phyloP scores from a whole-genome alignment of 805 yeast genomes.

The Kurtzmaniella cleridarum region DNA sequence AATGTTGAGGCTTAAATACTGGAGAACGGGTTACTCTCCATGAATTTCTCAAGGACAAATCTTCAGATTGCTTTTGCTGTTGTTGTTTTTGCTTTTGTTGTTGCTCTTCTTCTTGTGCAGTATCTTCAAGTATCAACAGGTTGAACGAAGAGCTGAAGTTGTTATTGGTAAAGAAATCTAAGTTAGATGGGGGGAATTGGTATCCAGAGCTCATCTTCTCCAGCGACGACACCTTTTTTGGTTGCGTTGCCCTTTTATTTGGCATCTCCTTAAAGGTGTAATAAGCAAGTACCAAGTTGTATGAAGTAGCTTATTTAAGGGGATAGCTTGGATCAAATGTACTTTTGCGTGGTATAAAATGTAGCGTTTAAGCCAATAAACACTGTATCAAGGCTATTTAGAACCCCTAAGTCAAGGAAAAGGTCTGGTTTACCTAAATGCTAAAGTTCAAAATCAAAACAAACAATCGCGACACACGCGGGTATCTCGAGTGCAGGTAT shows the following conservation, averaged over 20 bases:
- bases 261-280: background rate
- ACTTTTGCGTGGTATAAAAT: too few relatives aligned
- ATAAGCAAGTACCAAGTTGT: background rate
- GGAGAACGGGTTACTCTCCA: background rate
- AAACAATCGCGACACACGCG: too few relatives aligned
- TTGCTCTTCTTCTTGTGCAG: conserved; percentile 14
- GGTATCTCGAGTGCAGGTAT: too few relatives aligned
- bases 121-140: conserved; percentile 35
- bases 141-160: conserved; percentile 39
- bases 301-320: too few relatives aligned
- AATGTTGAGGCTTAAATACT: too few relatives aligned
- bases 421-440: too few relatives aligned
- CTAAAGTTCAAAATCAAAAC: too few relatives aligned
- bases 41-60: background rate
- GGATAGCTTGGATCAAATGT: too few relatives aligned
- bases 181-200: conserved; percentile 3
- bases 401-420: too few relatives aligned
- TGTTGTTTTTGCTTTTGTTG: background rate
- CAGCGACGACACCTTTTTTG: background rate
- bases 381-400: too few relatives aligned
- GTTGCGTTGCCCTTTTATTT: background rate
- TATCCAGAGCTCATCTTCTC: background rate
- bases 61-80: background rate
- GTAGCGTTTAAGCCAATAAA: too few relatives aligned
- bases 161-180: conserved; percentile 34